Evolutionary conservation across 179 eudicot genomes (phyloP).

Genomic region (Drosera spatulata): DNA sequence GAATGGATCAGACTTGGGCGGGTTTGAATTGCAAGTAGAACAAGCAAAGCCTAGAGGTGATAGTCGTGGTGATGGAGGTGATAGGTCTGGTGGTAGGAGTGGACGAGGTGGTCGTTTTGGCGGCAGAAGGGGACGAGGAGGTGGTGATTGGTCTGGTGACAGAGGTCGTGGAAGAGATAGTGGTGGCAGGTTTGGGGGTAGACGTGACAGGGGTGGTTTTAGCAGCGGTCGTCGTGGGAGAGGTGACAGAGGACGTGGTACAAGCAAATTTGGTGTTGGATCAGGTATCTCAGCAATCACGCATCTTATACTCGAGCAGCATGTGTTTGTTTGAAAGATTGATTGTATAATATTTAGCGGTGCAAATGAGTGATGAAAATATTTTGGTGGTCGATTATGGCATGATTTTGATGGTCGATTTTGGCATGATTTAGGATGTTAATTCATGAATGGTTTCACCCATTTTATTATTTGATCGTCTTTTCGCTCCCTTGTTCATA

Average conservation of each 20-base stretch:
- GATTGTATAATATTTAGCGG: no score
- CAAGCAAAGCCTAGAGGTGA: constrained; percentile 54
- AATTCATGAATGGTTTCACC: no score
- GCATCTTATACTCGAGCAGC: no score
- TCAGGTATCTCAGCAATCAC: neutral
- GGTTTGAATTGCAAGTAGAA: constrained; percentile 25
- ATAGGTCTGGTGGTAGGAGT: constrained; percentile 22
- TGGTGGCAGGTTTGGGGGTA: constrained; percentile 3
- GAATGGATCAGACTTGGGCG: constrained; percentile 37
- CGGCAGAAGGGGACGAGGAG: constrained; percentile 4
- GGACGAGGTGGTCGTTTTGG: constrained; percentile 22
- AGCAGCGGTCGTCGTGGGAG: constrained; percentile 9
- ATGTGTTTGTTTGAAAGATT: no score
- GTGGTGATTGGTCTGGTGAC: constrained; percentile 13
- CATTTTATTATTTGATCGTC: constrained; percentile 1
- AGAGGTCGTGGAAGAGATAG: constrained; percentile 6
- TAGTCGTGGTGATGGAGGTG: constrained; percentile 17
- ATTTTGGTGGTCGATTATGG: no score
- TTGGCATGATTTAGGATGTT: no score
- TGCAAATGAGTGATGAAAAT: no score
- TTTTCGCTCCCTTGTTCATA: constrained; percentile 7
- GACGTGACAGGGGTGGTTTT: neutral
- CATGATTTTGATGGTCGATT: no score
- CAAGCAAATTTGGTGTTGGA: constrained; percentile 6
- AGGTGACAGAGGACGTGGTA: constrained; percentile 18